Evolutionary conservation across 495 filamentous ascomycete genomes (phyloP).

Genomic region (Massariosphaeria phaeospora): DNA sequence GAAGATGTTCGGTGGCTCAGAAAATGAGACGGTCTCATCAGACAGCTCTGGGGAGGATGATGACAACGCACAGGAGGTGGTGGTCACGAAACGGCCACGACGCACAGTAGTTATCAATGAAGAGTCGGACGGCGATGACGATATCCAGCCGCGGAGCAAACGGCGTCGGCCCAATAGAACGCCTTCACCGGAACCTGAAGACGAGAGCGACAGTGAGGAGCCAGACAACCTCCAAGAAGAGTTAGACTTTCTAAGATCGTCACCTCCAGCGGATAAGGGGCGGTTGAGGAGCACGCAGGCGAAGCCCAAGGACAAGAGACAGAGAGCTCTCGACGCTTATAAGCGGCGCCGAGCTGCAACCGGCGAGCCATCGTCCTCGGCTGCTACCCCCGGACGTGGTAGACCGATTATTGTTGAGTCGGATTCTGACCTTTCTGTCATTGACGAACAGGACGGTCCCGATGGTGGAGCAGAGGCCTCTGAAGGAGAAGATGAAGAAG

Average conservation of each 20-base stretch:
- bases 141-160: background rate
- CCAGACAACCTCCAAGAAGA: conserved; percentile 40
- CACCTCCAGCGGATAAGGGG: conserved; percentile 22
- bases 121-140: conserved; percentile 14
- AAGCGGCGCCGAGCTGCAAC: conserved; percentile 32
- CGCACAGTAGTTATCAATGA: background rate
- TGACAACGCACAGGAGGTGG: background rate
- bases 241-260: conserved; percentile 36
- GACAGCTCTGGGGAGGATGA: background rate
- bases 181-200: conserved; percentile 12
- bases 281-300: conserved; percentile 13
- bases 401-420: conserved; percentile 4
- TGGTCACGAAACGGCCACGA: background rate
- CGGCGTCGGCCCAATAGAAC: background rate
- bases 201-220: conserved; percentile 31
- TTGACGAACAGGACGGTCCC: conserved; percentile 24
- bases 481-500: conserved; percentile 15
- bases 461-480: conserved; percentile 22
- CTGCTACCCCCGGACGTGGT: background rate
- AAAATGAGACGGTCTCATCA: background rate
- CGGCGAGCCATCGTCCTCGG: conserved; percentile 11
- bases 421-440: conserved; percentile 19
- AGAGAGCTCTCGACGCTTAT: conserved; percentile 36
- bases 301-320: conserved; percentile 21
- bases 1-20: background rate